Percentiles rank a stretch among this genome's conserved stretches.
Evolutionary conservation across 345 rosid species (phyloP).

Genomic region (Rhizophora apiculata): DNA sequence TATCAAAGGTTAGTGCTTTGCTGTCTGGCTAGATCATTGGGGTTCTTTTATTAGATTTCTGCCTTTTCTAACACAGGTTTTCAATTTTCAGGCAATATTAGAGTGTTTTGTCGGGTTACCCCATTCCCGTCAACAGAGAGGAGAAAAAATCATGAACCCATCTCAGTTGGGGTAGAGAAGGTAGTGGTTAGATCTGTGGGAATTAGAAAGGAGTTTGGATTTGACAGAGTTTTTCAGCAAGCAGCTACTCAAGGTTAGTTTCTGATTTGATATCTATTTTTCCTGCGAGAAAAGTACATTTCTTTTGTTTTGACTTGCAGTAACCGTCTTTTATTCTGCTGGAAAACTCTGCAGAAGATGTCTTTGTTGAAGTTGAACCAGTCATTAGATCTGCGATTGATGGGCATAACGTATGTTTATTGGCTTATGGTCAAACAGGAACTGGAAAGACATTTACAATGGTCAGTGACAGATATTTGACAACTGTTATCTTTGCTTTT

Average conservation of each 20-base stretch:
- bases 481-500: slow-evolving; percentile 4
- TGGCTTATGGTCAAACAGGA: slow-evolving; percentile 96
- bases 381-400: slow-evolving; percentile 86
- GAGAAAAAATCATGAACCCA: slow-evolving; percentile 46
- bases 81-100: slow-evolving; percentile 63
- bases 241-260: slow-evolving; percentile 74
- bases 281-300: background rate
- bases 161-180: slow-evolving; percentile 42
- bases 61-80: slow-evolving; percentile 4
- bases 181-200: slow-evolving; percentile 53
- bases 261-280: background rate
- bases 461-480: slow-evolving; percentile 41
- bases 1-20: slow-evolving; percentile 55
- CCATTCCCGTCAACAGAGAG: slow-evolving; percentile 45
- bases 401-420: slow-evolving; percentile 81
- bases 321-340: slow-evolving; percentile 36
- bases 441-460: slow-evolving; percentile 92
- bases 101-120: slow-evolving; percentile 82
- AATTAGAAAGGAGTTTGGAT: slow-evolving; percentile 59
- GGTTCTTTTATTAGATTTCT: background rate
- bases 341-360: slow-evolving; percentile 63
- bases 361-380: slow-evolving; percentile 74
- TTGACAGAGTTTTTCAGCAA: slow-evolving; percentile 67
- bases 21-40: slow-evolving; percentile 3
- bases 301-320: slow-evolving; percentile 19